These are phyloP conservation scores for Aspergillus sp. DNA, from an alignment of 2,329 filamentous ascomycete genomes.

Conservation along the genomic window DNA sequence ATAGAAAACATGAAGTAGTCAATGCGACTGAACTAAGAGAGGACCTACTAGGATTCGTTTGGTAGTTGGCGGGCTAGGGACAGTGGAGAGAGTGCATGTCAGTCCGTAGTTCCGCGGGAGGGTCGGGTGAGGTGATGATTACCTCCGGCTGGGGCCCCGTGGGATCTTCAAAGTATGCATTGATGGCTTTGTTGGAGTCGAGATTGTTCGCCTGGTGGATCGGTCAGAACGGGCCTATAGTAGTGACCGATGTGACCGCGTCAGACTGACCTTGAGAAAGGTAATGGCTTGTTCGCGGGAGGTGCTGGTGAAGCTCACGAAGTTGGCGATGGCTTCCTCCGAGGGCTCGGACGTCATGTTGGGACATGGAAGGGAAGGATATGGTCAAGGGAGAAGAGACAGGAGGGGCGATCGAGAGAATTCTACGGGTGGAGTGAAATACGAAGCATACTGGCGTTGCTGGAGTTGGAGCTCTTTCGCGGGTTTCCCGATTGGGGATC, in stretches of 20 bases:
- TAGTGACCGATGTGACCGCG: not conserved
- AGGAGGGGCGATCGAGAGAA: not conserved
- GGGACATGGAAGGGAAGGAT: not conserved
- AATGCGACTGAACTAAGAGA: conserved; percentile 16
- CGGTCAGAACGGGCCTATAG: not conserved
- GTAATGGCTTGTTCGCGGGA: conserved; percentile 38
- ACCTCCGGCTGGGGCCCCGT: conserved; percentile 33
- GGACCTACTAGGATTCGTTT: conserved; percentile 23
- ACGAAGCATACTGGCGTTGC: not conserved
- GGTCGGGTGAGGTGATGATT: conserved; percentile 3
- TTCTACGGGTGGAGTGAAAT: not conserved
- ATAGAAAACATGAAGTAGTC: not conserved
- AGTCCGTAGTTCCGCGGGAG: conserved; percentile 3
- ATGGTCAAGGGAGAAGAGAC: not conserved
- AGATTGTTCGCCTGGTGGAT: conserved; percentile 42
- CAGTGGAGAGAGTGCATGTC: conserved; percentile 3
- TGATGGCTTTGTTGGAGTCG: conserved; percentile 45
- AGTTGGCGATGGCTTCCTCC: conserved; percentile 40
- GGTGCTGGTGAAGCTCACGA: conserved; percentile 41
- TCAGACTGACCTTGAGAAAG: conserved; percentile 38
- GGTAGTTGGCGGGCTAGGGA: conserved; percentile 18
- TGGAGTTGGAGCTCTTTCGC: not conserved
- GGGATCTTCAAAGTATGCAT: conserved; percentile 48
- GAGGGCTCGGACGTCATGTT: conserved; percentile 37
- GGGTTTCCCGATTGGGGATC: not conserved